These are phyloP conservation scores for Pythium dissotocum DNA, from an alignment of 352 stramenopile genomes.

Conservation along the genomic window DNA sequence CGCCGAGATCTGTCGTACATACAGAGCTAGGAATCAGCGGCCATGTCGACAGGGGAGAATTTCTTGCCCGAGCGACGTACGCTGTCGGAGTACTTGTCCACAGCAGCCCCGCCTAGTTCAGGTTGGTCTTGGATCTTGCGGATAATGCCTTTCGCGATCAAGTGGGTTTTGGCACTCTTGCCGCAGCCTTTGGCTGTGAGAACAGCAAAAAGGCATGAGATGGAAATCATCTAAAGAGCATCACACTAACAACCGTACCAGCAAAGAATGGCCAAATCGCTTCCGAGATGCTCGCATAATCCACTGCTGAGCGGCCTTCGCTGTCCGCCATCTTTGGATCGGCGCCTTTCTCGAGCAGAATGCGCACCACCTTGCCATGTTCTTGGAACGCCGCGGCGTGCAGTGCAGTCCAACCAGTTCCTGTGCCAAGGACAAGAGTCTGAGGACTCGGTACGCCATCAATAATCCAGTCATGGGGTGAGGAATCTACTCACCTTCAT, in stretches of 20 bases:
- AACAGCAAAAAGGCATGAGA: conserved; percentile 7
- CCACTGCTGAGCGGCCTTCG: conserved; percentile 32
- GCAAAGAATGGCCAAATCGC: conserved; percentile 46
- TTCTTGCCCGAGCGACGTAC: conserved; percentile 24
- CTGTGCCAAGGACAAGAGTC: neutral
- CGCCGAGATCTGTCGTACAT: conserved; percentile 52
- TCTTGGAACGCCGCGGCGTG: conserved; percentile 46
- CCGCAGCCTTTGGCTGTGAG: conserved; percentile 31
- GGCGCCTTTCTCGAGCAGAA: conserved; percentile 34
- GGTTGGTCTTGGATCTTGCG: conserved; percentile 39
- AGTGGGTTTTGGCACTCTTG: conserved; percentile 35
- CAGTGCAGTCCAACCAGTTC: conserved; percentile 40
- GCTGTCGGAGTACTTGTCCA: conserved; percentile 50
- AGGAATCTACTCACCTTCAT: conserved; percentile 26
- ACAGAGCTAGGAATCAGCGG: neutral
- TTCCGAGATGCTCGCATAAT: conserved; percentile 46
- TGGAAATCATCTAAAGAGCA: neutral
- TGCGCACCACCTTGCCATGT: conserved; percentile 40
- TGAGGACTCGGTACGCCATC: no score
- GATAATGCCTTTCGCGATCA: conserved; percentile 42
- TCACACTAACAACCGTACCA: conserved; percentile 12
- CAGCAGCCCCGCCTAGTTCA: conserved; percentile 19
- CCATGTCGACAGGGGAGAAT: neutral
- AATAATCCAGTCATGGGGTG: neutral
- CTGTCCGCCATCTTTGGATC: conserved; percentile 34